Evolutionary conservation across 1,284 basidiomycete species (phyloP).

Genomic region (Ceratobasidium sp.): DNA sequence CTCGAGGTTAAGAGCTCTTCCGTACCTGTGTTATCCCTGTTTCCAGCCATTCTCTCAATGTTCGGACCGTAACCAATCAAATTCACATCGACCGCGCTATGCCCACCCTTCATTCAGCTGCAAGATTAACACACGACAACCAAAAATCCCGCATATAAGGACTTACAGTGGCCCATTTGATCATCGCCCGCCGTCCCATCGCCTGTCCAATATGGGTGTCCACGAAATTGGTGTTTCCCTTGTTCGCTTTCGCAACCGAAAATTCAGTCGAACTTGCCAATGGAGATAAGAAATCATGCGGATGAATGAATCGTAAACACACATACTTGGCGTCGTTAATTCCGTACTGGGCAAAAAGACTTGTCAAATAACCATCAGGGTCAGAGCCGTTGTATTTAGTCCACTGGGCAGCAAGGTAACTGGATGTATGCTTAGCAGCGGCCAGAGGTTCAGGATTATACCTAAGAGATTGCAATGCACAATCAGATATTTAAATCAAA

Average conservation of each 20-base stretch:
- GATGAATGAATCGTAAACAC: too few species aligned
- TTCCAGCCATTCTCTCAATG: constrained; percentile 42
- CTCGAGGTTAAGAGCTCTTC: too few species aligned
- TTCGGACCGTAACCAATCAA: constrained; percentile 48
- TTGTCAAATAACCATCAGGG: constrained; percentile 43
- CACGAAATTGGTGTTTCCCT: background rate
- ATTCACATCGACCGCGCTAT: constrained; percentile 40
- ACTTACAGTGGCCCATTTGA: constrained; percentile 45
- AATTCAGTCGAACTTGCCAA: background rate
- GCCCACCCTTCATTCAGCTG: background rate
- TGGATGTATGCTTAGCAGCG: constrained; percentile 53
- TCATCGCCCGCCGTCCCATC: constrained; percentile 47
- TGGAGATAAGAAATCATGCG: too few species aligned
- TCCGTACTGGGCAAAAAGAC: constrained; percentile 49
- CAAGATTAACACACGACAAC: background rate
- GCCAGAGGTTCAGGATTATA: constrained; percentile 53
- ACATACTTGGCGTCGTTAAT: constrained; percentile 51
- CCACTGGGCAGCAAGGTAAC: constrained; percentile 51
- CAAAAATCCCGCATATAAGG: background rate
- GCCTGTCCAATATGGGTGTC: constrained; percentile 49
- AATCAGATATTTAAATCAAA: background rate
- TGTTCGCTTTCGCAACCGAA: background rate
- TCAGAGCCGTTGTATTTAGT: constrained; percentile 47
- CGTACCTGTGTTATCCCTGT: constrained; percentile 45
- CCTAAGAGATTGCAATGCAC: background rate